A percentile compares a stretch with the other conserved stretches of the same genome.
phyloP scores from a whole-genome alignment of 2,329 filamentous ascomycete species.

The Xylaria sp. region DNA sequence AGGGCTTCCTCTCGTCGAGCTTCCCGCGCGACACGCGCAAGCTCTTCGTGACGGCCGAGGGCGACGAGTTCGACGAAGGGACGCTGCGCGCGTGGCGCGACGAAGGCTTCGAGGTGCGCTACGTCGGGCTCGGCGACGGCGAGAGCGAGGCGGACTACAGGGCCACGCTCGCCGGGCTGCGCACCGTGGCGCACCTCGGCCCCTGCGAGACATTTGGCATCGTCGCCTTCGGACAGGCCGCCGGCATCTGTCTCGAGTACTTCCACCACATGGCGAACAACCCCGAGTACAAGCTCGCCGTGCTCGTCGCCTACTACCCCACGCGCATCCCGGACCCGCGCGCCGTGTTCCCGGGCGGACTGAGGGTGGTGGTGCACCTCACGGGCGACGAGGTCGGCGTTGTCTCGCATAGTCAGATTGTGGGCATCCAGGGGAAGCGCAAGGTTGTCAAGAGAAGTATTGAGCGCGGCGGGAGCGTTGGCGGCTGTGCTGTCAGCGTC shows the following conservation, averaged over 20 bases:
- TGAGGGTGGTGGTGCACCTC: conserved; percentile 56
- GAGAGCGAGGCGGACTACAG: conserved; percentile 48
- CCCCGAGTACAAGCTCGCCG: conserved; percentile 56
- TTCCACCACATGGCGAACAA: conserved; percentile 60
- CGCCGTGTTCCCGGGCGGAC: conserved; percentile 54
- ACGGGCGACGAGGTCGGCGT: conserved; percentile 55
- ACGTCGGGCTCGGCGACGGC: conserved; percentile 54
- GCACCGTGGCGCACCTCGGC: conserved; percentile 47
- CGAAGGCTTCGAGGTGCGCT: conserved; percentile 58
- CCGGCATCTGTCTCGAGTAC: conserved; percentile 56
- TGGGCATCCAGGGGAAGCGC: conserved; percentile 59
- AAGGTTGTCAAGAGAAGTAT: conserved; percentile 51
- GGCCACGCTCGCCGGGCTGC: conserved; percentile 51
- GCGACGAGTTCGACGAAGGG: conserved; percentile 55
- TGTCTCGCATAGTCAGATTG: conserved; percentile 56
- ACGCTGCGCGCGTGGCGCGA: conserved; percentile 55
- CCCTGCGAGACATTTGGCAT: conserved; percentile 59
- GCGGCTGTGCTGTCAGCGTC: conserved; percentile 46
- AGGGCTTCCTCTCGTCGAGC: conserved; percentile 54
- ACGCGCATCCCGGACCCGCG: conserved; percentile 57
- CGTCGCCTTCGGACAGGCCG: conserved; percentile 58
- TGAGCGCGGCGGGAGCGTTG: conserved; percentile 53
- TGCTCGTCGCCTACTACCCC: conserved; percentile 60
- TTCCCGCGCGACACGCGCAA: conserved; percentile 55
- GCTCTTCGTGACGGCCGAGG: conserved; percentile 57